Evolutionary conservation across 2,329 filamentous ascomycete genomes (phyloP).

Genomic region (Chrysoporthe austroafricana): DNA sequence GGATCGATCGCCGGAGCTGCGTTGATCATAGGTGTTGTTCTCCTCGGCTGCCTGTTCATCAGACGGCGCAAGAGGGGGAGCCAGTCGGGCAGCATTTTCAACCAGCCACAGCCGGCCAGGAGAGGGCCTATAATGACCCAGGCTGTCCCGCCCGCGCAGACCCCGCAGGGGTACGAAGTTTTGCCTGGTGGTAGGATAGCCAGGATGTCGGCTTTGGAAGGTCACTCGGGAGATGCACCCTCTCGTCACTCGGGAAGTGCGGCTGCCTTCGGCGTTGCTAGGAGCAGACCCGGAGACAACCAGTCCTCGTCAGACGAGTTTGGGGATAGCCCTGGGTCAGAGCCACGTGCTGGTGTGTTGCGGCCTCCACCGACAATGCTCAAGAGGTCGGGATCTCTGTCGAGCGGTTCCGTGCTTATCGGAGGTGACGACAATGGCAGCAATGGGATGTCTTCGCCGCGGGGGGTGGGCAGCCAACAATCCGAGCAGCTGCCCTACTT

Average conservation of each 20-base stretch:
- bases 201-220: slow-evolving; percentile 92
- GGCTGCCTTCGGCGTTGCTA: slow-evolving; percentile 50
- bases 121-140: slow-evolving; percentile 51
- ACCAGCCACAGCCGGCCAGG: slow-evolving; percentile 80
- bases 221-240: slow-evolving; percentile 66
- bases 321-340: slow-evolving; percentile 72
- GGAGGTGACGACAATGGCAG: slow-evolving; percentile 73
- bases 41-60: slow-evolving; percentile 63
- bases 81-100: slow-evolving; percentile 77
- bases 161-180: slow-evolving; percentile 67
- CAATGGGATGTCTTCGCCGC: slow-evolving; percentile 80
- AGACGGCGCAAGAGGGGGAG: slow-evolving; percentile 59
- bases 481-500: slow-evolving; percentile 96
- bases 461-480: slow-evolving; percentile 82
- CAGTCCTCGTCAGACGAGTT: slow-evolving; percentile 75
- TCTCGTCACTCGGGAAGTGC: slow-evolving; percentile 53
- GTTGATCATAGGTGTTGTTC: slow-evolving; percentile 70
- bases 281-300: slow-evolving; percentile 53
- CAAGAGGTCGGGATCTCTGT: slow-evolving; percentile 85
- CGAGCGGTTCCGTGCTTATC: slow-evolving; percentile 79
- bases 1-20: slow-evolving; percentile 74
- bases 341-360: slow-evolving; percentile 58
- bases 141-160: slow-evolving; percentile 35
- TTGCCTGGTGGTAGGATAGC: slow-evolving; percentile 88
- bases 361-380: slow-evolving; percentile 61